phyloP scores from a whole-genome alignment of 768 basidiomycete species.

The Hygrocybe punicea region DNA sequence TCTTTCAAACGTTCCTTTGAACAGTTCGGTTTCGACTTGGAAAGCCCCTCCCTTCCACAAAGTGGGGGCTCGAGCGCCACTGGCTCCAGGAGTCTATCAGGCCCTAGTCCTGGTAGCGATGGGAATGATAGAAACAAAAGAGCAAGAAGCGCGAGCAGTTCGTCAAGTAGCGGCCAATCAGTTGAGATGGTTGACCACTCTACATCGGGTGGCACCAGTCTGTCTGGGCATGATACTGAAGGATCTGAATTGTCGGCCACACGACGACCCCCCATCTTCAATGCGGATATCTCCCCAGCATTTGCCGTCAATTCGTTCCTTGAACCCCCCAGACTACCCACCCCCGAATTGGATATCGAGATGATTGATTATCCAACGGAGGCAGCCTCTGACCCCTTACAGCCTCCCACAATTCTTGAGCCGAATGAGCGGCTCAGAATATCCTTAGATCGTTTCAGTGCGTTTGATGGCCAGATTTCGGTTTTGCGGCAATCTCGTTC shows the following conservation, averaged over 20 bases:
- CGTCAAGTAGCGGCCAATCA: conserved; percentile 37
- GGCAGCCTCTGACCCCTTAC: conserved; percentile 13
- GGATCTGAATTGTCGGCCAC: conserved; percentile 1
- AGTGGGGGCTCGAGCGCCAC: conserved; percentile 24
- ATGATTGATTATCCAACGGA: conserved; percentile 43
- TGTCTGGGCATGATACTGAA: conserved; percentile 6
- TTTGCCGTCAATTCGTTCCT: conserved; percentile 18
- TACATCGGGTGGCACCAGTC: conserved; percentile 8
- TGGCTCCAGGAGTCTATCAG: conserved; percentile 3
- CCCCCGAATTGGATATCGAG: conserved; percentile 48
- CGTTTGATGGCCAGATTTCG: conserved; percentile 53
- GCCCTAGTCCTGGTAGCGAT: conserved; percentile 20
- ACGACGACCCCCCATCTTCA: conserved; percentile 7
- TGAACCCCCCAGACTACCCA: conserved; percentile 41
- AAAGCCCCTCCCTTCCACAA: conserved; percentile 37
- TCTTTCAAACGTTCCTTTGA: conserved; percentile 63
- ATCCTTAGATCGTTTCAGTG: conserved; percentile 51
- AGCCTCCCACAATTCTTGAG: conserved; percentile 1
- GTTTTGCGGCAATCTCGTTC: conserved; percentile 43
- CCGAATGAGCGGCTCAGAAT: conserved; percentile 40
- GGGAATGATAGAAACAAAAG: conserved; percentile 56
- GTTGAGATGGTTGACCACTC: conserved; percentile 27
- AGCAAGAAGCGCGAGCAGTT: conserved; percentile 52
- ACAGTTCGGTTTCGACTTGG: conserved; percentile 55
- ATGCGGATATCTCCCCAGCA: conserved; percentile 18